Conservation (phyloP, 768 basidiomycete genomes). For the Leccinum uliginosum region DNA sequence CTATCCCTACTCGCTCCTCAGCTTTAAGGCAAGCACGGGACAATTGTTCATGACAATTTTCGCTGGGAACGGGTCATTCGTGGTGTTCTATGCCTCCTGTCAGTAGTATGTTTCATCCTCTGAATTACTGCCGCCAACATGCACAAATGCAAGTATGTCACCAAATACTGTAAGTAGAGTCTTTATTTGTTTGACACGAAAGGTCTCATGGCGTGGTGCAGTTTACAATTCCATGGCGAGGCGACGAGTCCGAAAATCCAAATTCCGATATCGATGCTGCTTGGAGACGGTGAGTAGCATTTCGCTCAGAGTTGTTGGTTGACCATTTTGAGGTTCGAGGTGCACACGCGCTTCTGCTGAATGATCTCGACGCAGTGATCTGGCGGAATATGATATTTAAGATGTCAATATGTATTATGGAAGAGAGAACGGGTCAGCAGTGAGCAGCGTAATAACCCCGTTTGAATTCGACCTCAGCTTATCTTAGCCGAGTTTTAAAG, state of each 20-base stretch:
- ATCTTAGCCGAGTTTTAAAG: no score
- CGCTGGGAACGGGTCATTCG: no score
- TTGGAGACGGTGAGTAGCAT: conserved; percentile 1
- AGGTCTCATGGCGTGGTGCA: background rate
- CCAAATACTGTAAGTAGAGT: conserved; percentile 2
- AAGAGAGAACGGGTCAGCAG: no score
- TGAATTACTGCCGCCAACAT: background rate
- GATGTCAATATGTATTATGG: no score
- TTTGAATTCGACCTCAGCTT: no score
- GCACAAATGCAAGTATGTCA: background rate
- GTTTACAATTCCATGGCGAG: conserved; percentile 4
- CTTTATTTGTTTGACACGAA: background rate
- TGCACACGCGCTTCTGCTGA: conserved; percentile 2
- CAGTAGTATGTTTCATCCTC: conserved; percentile 2
- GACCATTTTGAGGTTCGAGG: background rate
- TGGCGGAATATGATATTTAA: no score
- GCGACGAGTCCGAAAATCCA: background rate
- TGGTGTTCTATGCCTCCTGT: background rate
- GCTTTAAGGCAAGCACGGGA: background rate
- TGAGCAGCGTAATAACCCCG: no score
- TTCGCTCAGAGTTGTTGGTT: background rate
- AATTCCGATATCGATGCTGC: conserved; percentile 9
- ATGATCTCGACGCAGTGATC: background rate
- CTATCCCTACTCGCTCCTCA: background rate
- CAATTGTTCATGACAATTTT: no score